phyloP scores from a whole-genome alignment of 2,329 filamentous ascomycete species.

The Diplodia mutila region DNA sequence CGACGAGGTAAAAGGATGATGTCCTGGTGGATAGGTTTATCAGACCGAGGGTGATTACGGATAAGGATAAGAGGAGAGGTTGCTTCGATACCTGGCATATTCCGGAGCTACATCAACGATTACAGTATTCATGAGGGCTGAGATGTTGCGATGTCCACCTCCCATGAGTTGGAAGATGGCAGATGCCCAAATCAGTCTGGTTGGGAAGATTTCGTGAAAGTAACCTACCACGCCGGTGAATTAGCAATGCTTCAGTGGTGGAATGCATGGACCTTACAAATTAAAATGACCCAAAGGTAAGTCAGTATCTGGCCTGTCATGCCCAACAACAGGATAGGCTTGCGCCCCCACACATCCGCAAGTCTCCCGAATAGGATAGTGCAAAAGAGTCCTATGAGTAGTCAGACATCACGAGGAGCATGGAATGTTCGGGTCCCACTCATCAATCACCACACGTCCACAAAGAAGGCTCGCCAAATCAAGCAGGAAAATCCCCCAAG shows the following conservation, averaged over 20 bases:
- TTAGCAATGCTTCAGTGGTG: not conserved
- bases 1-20: conserved; percentile 14
- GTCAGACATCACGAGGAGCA: not conserved
- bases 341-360: conserved; percentile 8
- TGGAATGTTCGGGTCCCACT: not conserved
- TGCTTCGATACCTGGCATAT: not conserved
- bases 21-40: not conserved
- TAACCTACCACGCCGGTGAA: not conserved
- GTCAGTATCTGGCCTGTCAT: conserved; percentile 22
- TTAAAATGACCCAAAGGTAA: conserved; percentile 20
- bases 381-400: not conserved
- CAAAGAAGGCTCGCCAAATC: too few species aligned
- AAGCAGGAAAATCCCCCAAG: too few species aligned
- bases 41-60: too few species aligned
- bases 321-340: conserved; percentile 15
- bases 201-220: conserved; percentile 16
- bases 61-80: too few species aligned
- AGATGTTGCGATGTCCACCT: conserved; percentile 16
- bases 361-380: conserved; percentile 5
- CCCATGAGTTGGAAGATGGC: conserved; percentile 21
- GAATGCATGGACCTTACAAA: not conserved
- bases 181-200: conserved; percentile 14
- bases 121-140: conserved; percentile 19
- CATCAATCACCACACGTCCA: not conserved
- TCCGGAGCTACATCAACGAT: conserved; percentile 23